Evolutionary conservation across 2,329 filamentous ascomycete species (phyloP), one percentile per base, ranked within the genome.

Genomic region (Hypoxylon sp.): DNA sequence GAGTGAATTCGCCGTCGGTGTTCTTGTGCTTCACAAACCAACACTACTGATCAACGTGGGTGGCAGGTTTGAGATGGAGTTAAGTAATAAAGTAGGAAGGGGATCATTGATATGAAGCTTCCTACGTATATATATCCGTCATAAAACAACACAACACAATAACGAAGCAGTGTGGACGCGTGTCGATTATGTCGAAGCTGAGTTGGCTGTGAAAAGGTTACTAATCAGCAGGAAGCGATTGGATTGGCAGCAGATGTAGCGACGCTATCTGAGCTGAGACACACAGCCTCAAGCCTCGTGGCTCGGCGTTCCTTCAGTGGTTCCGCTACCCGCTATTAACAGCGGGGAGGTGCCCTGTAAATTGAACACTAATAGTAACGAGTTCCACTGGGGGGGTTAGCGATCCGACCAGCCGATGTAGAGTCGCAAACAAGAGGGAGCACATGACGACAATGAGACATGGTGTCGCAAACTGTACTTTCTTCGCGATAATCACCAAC

Each of bases 401-500:
- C 17, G 57, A 26, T 37, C 29, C 29, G 29, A 31, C 6, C 6
- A 31, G 9, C 14, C 33, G 17, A 10, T 8, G 44, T 22, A 22
- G 51, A 39, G 47, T 39, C 14, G 57, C 55, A 69, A 59, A 59
- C 47, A 66, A 58, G 54, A 37, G 10, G 29, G 35, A 59, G 61
- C 61, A 63, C 64, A 66, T 69, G 68, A 69, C 65, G 65, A 63
- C 65, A 68, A 62, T 64, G 68, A 60, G 61, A 66, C 50, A 54
- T 59, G 14, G 60, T 44, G 24, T 47, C 50, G 35, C 35, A 63
- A 63, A 54, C 50, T 35, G 9, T 13, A 44, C 39, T n/a, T 44
- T 44, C 39, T 50, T 58, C 39, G 46, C 29, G 51, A 59, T 59
- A 57, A 33, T 37, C 48, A 22, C 22, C n/a, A 22, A 22, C 19